Conservation (phyloP, 129 eudicot species). For the Chrysanthemum lavandulifolium region DNA sequence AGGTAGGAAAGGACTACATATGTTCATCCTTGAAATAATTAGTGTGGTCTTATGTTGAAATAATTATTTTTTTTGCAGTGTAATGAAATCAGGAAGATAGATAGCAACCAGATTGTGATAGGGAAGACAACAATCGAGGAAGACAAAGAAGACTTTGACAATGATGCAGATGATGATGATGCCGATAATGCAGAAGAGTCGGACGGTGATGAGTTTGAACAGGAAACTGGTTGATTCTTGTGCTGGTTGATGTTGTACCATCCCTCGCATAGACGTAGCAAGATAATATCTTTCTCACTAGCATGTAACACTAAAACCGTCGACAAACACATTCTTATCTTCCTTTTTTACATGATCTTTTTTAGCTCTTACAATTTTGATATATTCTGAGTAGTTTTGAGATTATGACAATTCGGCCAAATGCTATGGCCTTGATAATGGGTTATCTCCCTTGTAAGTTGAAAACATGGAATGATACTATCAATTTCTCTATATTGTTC, state of each 20-base stretch:
- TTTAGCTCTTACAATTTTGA: no score
- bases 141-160: slow-evolving; percentile 80
- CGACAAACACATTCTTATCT: neutral
- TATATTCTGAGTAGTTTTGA: no score
- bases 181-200: slow-evolving; percentile 83
- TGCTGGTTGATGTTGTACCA: neutral
- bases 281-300: neutral
- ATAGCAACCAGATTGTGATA: slow-evolving; percentile 61
- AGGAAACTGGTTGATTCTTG: slow-evolving; percentile 63
- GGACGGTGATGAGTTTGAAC: slow-evolving; percentile 94
- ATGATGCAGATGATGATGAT: slow-evolving; percentile 51
- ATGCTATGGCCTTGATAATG: no score
- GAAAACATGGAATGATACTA: no score
- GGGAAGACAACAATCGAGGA: slow-evolving; percentile 65
- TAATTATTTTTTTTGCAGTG: slow-evolving; percentile 35
- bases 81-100: slow-evolving; percentile 72
- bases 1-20: neutral
- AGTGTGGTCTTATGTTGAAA: neutral
- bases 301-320: neutral
- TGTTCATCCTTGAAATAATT: neutral
- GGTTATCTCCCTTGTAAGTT: no score
- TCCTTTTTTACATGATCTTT: no score
- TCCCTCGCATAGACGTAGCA: neutral
- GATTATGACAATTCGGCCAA: no score
- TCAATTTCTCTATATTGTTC: no score